Base-by-base conservation (phyloP, 2,329 filamentous ascomycete genomes). In the Aspergillus niger region DNA sequence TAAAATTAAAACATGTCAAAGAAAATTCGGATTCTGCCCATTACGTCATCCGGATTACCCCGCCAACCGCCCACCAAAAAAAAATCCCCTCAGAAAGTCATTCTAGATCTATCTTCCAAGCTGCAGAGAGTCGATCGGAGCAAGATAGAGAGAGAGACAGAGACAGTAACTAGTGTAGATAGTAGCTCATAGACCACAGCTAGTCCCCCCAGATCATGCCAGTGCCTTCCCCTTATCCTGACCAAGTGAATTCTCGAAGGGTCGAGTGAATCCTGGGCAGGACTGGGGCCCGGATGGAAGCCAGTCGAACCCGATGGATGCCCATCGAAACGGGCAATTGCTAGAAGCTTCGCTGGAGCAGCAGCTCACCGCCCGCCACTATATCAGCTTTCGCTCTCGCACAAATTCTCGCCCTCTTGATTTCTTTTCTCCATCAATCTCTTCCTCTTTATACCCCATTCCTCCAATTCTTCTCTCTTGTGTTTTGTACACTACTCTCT, bases 291-390 rank as follows among this genome's bases (percentile, higher is more conserved):
- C 32, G 49, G 56, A 44, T 63, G 43, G 71, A 72, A 72, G 65
- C 28, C 47, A 58, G 58, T 76, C 71, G 74, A 77, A 77, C 59
- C 71, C 48, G 61, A 70, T 74, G 72, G 75, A 76, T 71, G 57
- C 62, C 64, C 65, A 61, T 76, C 69, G 76, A 78, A 78, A 67
- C 70, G 65, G 57, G 48, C 60, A 64, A 65, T 68, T 74, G 70
- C 76, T 78, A 77, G 76, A 79, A 78, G 70, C 74, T 77, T 77
- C 69, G 67, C 68, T 67, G 63, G 69, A 66, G 61, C 57, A 69
- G 55, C 65, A 73, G 68, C 70, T 72, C 74, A 77, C 76, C 74
- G 73, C 75, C 75, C 72, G 68, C 70, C 69, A 72, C 64, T 78
- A 77, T 78, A 78, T 77, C 67, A 74, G 69, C 69, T 69, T 64